Conservation (phyloP, 1,139 yeast species). For the Protomyces inundatus region DNA sequence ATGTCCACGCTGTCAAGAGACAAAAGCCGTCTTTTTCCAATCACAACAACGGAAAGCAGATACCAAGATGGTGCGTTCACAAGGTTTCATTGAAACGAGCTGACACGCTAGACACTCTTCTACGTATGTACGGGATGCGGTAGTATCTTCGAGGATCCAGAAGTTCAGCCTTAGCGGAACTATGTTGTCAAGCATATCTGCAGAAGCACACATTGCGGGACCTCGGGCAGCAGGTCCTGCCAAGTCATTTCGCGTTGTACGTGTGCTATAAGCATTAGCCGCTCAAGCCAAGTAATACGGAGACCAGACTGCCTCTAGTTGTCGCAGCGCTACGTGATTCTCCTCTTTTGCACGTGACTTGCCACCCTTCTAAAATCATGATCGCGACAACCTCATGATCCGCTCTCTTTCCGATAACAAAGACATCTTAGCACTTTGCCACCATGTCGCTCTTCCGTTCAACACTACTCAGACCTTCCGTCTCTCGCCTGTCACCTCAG, state of each 20-base stretch:
- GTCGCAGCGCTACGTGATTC: too few species aligned
- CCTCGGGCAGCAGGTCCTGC: too few species aligned
- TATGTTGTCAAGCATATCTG: neutral
- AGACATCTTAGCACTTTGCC: neutral
- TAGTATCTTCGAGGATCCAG: constrained; percentile 51
- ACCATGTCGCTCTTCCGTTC: constrained; percentile 3
- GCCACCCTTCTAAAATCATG: neutral
- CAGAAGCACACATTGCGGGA: too few species aligned
- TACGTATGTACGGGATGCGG: constrained; percentile 88
- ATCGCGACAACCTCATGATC: too few species aligned
- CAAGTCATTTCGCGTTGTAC: too few species aligned
- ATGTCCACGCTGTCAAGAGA: constrained; percentile 82
- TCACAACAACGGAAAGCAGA: constrained; percentile 92
- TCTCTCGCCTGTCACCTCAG: neutral
- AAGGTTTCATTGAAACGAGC: constrained; percentile 38
- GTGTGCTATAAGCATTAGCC: too few species aligned
- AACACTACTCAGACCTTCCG: neutral
- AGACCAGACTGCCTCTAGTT: neutral
- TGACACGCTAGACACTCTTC: constrained; percentile 47
- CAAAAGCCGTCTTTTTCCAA: constrained; percentile 93
- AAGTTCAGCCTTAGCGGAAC: neutral
- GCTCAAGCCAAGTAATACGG: neutral
- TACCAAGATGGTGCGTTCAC: constrained; percentile 61
- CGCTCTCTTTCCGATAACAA: neutral
- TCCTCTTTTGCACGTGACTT: neutral